phyloP scores from a whole-genome alignment of 352 stramenopile genomes.

The Globisporangium middletonii region DNA sequence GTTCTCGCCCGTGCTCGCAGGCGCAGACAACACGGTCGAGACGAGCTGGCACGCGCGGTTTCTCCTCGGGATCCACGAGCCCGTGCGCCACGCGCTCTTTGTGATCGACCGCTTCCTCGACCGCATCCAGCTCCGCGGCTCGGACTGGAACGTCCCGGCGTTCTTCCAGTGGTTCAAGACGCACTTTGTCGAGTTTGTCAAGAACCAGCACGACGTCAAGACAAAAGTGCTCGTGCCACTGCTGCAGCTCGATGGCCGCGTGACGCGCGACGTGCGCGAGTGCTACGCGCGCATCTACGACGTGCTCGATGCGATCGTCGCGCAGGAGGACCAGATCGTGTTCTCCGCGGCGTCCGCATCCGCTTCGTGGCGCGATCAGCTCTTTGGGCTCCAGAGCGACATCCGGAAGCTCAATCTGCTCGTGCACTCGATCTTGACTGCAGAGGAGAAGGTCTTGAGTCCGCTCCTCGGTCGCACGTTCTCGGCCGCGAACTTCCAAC shows the following conservation, averaged over 20 bases:
- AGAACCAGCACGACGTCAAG: constrained; percentile 68
- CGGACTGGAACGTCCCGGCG: constrained; percentile 53
- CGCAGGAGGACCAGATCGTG: constrained; percentile 48
- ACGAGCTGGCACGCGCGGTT: constrained; percentile 76
- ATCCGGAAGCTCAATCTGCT: constrained; percentile 71
- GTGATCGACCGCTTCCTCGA: constrained; percentile 81
- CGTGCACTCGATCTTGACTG: constrained; percentile 53
- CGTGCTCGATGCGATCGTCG: constrained; percentile 48
- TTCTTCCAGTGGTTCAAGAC: constrained; percentile 81
- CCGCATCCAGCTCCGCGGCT: constrained; percentile 38
- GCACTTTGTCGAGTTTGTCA: constrained; percentile 77
- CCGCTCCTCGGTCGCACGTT: constrained; percentile 59
- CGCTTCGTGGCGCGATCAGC: constrained; percentile 33
- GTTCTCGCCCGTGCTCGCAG: constrained; percentile 61
- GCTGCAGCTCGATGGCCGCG: constrained; percentile 47
- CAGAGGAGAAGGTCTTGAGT: constrained; percentile 62
- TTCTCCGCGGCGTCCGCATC: constrained; percentile 40
- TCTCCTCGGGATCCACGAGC: constrained; percentile 70
- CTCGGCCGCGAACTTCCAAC: constrained; percentile 61
- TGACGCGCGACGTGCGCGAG: constrained; percentile 55
- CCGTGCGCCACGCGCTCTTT: constrained; percentile 71
- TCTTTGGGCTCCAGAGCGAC: constrained; percentile 53
- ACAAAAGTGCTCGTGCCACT: constrained; percentile 54
- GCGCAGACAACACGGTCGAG: constrained; percentile 32
- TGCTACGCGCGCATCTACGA: constrained; percentile 64